Evolutionary conservation across 148 eudicot species (phyloP), one percentile per base, ranked within the genome.

Genomic region (Nyssa sinensis): DNA sequence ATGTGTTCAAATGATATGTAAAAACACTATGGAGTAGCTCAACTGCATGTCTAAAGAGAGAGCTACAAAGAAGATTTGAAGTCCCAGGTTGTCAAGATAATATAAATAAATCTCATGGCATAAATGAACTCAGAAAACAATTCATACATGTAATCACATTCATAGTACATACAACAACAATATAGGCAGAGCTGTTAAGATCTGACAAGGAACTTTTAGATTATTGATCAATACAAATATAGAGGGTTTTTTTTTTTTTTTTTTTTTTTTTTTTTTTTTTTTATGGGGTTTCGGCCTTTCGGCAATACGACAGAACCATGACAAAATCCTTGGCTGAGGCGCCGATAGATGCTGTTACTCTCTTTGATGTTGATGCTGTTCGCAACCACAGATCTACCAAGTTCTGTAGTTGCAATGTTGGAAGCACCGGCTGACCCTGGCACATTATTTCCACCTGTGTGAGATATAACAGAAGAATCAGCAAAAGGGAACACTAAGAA

Each of bases 311-410:
- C 30, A 92, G 81, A 25, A 80, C 88, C 97, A 92, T 90, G 74
- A 90, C 89, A 37, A 81, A 90, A 21, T 92, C 93, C 88, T 87
- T 88, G 28, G 93, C 95, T 1, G 95, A 86, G 64, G 85, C 76
- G 39, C 94, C 97, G 21, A 90, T 82, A 12, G 72, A 27, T 4
- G 87, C 81, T 8, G 83, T 75, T 37, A 92, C 73, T 74, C 75
- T 81, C 64, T 87, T 82, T 8, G 87, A 72, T 1, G 83, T 34
- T 3, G 94, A 35, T 29, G 81, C 62, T 64, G 84, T 77, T 66
- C 69, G 85, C 57, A 90, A 83, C 93, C 97, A 93, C 67, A 77
- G 31, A 60, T 93, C 98, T 55, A 91, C 77, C 32, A 93, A 78
- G 68, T 79, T 85, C 78, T 77, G 77, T 37, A 93, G 82, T 73